Evolutionary conservation across 164 flowering plant genomes (phyloP).

Genomic region (Aristolochia fimbriata): DNA sequence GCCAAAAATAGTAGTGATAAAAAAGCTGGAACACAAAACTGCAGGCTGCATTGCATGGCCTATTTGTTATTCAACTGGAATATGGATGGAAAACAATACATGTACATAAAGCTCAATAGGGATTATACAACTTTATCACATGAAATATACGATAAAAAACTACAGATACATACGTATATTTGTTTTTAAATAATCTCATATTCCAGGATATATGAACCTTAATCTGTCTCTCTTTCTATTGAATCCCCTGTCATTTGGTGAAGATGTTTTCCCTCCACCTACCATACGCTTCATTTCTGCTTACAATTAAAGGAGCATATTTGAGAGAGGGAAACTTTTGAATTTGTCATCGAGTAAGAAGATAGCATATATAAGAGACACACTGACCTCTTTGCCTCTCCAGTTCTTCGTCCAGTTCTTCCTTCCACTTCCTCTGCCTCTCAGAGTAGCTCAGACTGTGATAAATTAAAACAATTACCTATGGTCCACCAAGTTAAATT

Average conservation of each 20-base stretch:
- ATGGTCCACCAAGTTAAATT: neutral
- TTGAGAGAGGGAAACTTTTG: neutral
- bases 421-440: constrained; percentile 62
- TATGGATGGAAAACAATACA: no score
- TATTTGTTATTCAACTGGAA: no score
- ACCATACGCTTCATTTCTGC: constrained; percentile 47
- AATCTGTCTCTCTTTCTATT: constrained; percentile 31
- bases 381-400: constrained; percentile 46
- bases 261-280: constrained; percentile 36
- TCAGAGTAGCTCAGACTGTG: constrained; percentile 43
- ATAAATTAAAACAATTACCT: no score
- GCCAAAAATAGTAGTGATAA: no score
- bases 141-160: no score
- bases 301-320: neutral
- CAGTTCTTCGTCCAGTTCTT: constrained; percentile 68
- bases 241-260: constrained; percentile 35
- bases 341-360: neutral
- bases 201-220: constrained; percentile 37
- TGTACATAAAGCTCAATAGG: no score
- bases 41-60: no score
- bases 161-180: neutral
- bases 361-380: neutral
- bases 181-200: constrained; percentile 13
- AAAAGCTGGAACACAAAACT: no score
- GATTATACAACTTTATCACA: no score